A percentile compares a stretch with the other conserved stretches of the same genome.
Evolutionary conservation across 352 stramenopile genomes (phyloP).

Genomic region (Phytophthora melonis): DNA sequence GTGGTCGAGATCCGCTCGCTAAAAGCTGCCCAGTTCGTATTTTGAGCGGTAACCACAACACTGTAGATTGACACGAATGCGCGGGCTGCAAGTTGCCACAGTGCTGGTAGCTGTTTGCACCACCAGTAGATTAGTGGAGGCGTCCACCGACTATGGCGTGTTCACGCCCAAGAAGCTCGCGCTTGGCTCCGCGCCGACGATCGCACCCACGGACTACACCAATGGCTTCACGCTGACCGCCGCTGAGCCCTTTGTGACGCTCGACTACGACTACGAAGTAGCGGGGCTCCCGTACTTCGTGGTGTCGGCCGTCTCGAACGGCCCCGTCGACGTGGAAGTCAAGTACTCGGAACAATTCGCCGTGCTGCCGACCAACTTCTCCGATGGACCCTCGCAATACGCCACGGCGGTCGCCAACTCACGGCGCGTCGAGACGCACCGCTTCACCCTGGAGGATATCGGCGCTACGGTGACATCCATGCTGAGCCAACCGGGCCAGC

Average conservation of each 20-base stretch:
- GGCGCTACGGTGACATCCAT: constrained; percentile 31
- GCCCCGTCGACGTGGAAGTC: constrained; percentile 38
- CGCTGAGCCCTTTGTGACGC: constrained; percentile 27
- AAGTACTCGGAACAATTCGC: constrained; percentile 43
- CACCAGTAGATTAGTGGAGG: not conserved
- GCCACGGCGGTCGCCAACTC: constrained; percentile 34
- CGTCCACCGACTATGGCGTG: constrained; percentile 19
- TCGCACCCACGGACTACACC: constrained; percentile 21
- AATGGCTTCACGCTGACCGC: constrained; percentile 27
- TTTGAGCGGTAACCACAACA: not conserved
- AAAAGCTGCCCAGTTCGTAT: not conserved
- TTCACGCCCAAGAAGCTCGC: constrained; percentile 41
- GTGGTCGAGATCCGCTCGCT: not conserved
- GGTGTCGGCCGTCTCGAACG: constrained; percentile 27
- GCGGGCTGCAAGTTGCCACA: not conserved
- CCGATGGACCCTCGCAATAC: constrained; percentile 36
- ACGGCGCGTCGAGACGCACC: constrained; percentile 39
- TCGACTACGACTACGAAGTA: constrained; percentile 44
- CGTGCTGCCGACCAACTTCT: constrained; percentile 29
- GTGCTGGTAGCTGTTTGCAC: not conserved
- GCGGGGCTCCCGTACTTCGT: constrained; percentile 39
- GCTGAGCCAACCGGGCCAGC: constrained; percentile 36
- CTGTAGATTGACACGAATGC: not conserved
- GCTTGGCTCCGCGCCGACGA: constrained; percentile 21
- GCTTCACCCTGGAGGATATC: constrained; percentile 19